Base-by-base conservation (phyloP, 176 grass and related monocot species). In the Phyllostachys edulis region DNA sequence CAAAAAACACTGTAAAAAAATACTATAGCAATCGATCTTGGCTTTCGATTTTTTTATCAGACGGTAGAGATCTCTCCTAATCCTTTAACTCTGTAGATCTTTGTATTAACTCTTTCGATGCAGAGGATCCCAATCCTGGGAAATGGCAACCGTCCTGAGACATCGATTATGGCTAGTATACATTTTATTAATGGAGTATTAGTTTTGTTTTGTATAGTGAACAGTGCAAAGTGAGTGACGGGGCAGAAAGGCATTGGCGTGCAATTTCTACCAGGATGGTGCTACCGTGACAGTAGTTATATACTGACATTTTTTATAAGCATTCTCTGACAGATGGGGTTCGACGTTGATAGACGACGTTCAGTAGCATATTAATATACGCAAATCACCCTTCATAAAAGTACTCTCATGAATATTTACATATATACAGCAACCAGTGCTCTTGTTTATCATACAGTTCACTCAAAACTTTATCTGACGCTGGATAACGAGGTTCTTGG, bases 211-310 rank as follows among this genome's bases (percentile, higher is more conserved):
- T 27, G 37, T 24, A 29, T 27, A 10, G 29, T n/a, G n/a, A n/a
- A n/a, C n/a, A n/a, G 29, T 71, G 82, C 54, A 71, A 69, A 44
- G 14, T 18, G 69, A 80, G 62, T 12, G 61, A 79, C 6, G 47
- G 59, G 29, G 47, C n/a, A 10, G 40, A 23, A 68, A 36, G 54
- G 54, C 40, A 24, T 61, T 42, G 50, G 51, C 36, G 44, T 51
- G 38, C 50, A 4, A 39, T 81, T 70, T 78, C 51, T 44, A 38
- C 41, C 65, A 21, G 42, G 32, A 23, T 32, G 11, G 41, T 1
- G 6, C 52, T 7, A 49, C 59, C 41, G n/a, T 18, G 61, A 74
- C 21, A 63, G n/a, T 8, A 23, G 32, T 18, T 82, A 45, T 34
- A 15, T 17, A 14, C 32, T 34, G 32, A 61, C 11, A 61, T 61